Base-by-base conservation (phyloP, 352 stramenopile genomes). In the Globisporangium yorkense region DNA sequence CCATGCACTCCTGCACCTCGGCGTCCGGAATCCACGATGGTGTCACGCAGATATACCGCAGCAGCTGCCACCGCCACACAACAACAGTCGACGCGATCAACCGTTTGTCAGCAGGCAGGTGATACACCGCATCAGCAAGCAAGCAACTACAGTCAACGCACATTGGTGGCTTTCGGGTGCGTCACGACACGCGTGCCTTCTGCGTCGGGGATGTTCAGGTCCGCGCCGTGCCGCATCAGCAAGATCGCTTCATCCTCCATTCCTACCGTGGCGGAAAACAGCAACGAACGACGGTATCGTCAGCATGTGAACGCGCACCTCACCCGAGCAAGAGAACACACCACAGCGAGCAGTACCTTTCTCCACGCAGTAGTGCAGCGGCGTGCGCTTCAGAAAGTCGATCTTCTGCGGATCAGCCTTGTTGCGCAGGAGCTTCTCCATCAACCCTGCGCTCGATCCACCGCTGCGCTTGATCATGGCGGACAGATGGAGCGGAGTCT, bases 351-450 rank as follows among this genome's bases (percentile, higher is more conserved):
- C 51, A 65, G 3, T 51, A 89, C 82, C 80, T 77, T 85, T 87
- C 44, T 89, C 82, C 51, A 87, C 79, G 39, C 77, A 86, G 52
- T 91, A 89, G 39, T 91, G 80, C 18, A 93, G 51, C 8, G 83
- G 74, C 10, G 80, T 89, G 41, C 82, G 82, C 72, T 88, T 90
- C n/a, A 87, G 45, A 45, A 89, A 76, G 45, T 89, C 81, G 18
- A 78, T 59, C 50, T 77, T 67, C 18, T 72, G 68, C 1, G 78
- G 72, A 33, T 88, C 76, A 7, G 69, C 77, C 5, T 70, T 74
- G 57, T 88, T 72, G 5, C 77, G 71, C 51, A 92, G 49, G 3
- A 92, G 65, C 10, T 77, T 89, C 49, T 81, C 67, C 65, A 88
- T 79, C 31, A 89, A 54, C 65, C 83, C 70, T 13, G 60, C 66